These are phyloP conservation scores for Cercospora sp. DNA, from an alignment of 2,329 filamentous ascomycete genomes.

Conservation along the genomic window DNA sequence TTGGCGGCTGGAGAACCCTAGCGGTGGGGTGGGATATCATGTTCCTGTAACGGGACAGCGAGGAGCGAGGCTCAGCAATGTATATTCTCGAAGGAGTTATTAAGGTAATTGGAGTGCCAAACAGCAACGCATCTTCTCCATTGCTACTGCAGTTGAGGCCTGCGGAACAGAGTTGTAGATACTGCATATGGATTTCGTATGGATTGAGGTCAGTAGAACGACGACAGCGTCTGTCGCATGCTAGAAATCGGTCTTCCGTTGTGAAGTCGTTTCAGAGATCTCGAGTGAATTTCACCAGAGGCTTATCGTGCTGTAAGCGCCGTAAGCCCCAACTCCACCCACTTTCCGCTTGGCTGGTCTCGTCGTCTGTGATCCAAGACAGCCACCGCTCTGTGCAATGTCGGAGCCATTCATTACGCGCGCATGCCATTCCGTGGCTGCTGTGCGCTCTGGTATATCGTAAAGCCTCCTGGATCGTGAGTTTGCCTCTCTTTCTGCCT, in stretches of 20 bases:
- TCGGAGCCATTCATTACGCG: slow-evolving; percentile 32
- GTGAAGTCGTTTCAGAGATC: background rate
- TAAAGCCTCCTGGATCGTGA: slow-evolving; percentile 20
- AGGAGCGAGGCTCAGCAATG: background rate
- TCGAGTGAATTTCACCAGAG: background rate
- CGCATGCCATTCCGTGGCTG: slow-evolving; percentile 13
- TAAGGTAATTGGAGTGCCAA: background rate
- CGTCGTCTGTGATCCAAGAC: slow-evolving; percentile 11
- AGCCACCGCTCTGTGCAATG: slow-evolving; percentile 22
- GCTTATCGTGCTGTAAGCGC: background rate
- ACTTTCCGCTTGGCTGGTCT: slow-evolving; percentile 17
- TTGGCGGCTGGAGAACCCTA: slow-evolving; percentile 1
- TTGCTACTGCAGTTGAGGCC: background rate
- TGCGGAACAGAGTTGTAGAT: background rate
- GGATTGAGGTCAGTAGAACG: background rate
- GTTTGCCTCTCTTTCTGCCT: slow-evolving; percentile 19
- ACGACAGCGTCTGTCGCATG: background rate
- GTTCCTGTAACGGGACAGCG: background rate
- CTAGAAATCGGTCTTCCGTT: background rate
- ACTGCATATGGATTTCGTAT: background rate
- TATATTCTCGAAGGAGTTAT: background rate
- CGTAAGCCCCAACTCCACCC: background rate
- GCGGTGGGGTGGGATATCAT: background rate
- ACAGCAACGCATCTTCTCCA: background rate
- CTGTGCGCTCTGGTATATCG: slow-evolving; percentile 20